Evolutionary conservation across 257 asterid species (phyloP), one percentile per base, ranked within the genome.

Genomic region (Penstemon davidsonii): DNA sequence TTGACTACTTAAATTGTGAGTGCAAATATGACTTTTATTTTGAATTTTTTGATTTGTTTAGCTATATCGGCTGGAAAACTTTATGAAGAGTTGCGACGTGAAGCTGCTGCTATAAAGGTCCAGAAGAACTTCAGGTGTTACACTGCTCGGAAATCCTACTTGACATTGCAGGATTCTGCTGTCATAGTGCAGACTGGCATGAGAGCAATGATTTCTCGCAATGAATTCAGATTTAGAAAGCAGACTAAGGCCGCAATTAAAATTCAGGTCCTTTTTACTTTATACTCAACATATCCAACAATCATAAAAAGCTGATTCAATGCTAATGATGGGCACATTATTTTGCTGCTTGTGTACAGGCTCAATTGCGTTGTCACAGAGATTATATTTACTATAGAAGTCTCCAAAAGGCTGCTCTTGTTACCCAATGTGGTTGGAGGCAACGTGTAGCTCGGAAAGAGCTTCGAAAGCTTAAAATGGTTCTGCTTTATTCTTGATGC

Each of bases 361-460:
- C 98, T 75, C 83, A 71, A 61, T 45, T 72, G 54, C 99, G 96
- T 53, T 78, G 92, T 79, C 87, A 89, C 77, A 79, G 69, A 46
- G 93, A 79, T 42, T 89, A 63, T 79, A 67, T 90, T 67, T 87
- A 86, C 72, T 91, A 88, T 76, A 84, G 69, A 75, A 82, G 89
- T 81, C 92, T 91, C 62, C 88, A 88, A 67, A 94, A 77, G 86
- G 96, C 99, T 80, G 86, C 82, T 65, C 74, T 91, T 74, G 68
- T 83, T 64, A 88, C 96, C 41, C 98, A 94, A 80, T 94, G 99
- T 76, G 90, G 96, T 75, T 94, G 99, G 98, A 91, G 98, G 82
- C 80, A 65, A 55, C 84, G 94, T 41, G 94, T 94, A 8, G 98
- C 98, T 79, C 78, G 92, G 76, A 94, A 60, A 79, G 98, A 94